phyloP scores from a whole-genome alignment of 305 asterid genomes.

The Ilex paraguariensis region DNA sequence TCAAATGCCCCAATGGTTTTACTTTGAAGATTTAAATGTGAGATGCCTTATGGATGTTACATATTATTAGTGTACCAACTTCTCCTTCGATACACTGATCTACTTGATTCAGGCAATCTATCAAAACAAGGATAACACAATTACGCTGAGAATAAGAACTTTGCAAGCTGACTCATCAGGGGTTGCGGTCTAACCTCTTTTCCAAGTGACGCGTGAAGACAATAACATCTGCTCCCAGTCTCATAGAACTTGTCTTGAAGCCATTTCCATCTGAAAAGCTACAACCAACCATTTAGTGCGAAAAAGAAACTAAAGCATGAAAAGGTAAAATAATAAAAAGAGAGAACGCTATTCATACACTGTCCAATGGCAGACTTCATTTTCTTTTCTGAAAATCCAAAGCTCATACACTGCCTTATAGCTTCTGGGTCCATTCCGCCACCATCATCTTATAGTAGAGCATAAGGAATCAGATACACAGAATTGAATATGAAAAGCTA shows the following conservation, averaged over 20 bases:
- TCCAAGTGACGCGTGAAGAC: slow-evolving; percentile 75
- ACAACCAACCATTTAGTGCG: not conserved
- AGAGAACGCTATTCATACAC: slow-evolving; percentile 1
- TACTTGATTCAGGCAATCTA: no score
- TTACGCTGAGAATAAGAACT: no score
- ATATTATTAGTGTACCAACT: no score
- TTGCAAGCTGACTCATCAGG: no score
- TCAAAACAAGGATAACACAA: no score
- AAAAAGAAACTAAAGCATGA: not conserved
- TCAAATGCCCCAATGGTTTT: no score
- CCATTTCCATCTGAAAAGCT: slow-evolving; percentile 84
- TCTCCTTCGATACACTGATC: no score
- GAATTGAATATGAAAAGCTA: no score
- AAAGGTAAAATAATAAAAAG: slow-evolving; percentile 11
- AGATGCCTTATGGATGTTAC: no score
- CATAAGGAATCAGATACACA: no score
- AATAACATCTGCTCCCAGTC: slow-evolving; percentile 99
- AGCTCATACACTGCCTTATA: slow-evolving; percentile 94
- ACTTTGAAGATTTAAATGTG: no score
- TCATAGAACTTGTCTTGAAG: slow-evolving; percentile 97
- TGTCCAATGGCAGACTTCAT: no score
- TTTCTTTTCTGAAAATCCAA: slow-evolving; percentile 83
- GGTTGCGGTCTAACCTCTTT: slow-evolving; percentile 8
- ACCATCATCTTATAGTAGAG: slow-evolving; percentile 67
- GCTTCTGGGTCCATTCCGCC: slow-evolving; percentile 96